Conservation (phyloP, 148 eudicot species). For the Cornus florida region DNA sequence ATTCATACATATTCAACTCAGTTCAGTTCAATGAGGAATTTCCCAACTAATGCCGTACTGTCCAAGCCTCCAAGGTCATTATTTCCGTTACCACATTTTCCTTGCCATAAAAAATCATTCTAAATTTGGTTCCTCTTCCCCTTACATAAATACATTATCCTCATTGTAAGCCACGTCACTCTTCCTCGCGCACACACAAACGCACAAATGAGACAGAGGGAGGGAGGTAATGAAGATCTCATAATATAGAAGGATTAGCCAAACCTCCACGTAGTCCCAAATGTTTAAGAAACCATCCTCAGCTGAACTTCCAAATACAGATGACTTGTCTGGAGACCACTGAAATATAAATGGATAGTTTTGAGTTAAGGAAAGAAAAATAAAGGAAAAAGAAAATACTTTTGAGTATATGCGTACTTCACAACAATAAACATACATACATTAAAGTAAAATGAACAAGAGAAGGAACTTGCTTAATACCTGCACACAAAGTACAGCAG, state of each 20-base stretch:
- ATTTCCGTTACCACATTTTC: no score
- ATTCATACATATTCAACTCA: no score
- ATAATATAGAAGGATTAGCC: not conserved
- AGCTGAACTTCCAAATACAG: conserved; percentile 92
- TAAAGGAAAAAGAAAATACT: not conserved
- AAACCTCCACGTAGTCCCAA: conserved; percentile 89
- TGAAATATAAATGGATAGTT: conserved; percentile 30
- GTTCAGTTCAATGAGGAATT: not conserved
- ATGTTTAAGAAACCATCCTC: conserved; percentile 89
- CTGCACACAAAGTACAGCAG: conserved; percentile 97
- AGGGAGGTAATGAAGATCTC: not conserved
- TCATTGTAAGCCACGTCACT: no score
- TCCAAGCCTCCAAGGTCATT: no score
- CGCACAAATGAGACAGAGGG: not conserved
- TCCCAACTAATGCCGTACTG: not conserved
- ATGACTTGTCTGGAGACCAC: conserved; percentile 92
- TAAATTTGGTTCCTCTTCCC: no score
- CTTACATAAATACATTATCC: no score
- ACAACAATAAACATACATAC: not conserved
- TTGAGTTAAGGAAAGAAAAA: not conserved
- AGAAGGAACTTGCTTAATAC: conserved; percentile 26
- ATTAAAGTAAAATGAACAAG: not conserved
- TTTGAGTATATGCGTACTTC: not conserved
- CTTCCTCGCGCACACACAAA: not conserved
- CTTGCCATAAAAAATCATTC: no score